Base-by-base conservation (phyloP, 1,284 basidiomycete species). In the Cryptococcus sp. region DNA sequence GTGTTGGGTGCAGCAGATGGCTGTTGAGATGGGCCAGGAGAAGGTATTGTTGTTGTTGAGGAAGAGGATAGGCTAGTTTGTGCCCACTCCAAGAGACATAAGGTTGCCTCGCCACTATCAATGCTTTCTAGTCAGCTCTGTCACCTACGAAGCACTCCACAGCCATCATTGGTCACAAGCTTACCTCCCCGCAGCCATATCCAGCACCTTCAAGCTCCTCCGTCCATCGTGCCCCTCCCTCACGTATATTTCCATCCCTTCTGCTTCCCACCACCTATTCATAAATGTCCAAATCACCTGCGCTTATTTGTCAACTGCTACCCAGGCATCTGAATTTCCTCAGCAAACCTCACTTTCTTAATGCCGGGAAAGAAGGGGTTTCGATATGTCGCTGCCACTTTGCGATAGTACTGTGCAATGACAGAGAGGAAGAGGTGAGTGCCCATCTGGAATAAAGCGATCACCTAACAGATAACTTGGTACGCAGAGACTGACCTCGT, bases 281-380 rank as follows among this genome's bases (percentile, higher is more conserved):
- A 75, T 61, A 37, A 75, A 64, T n/a, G 63, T 59, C 59, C 66
- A 69, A 7, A 71, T 55, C 46, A 71, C 67, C 69, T 67, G 43
- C 21, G 23, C 21, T 49, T 38, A 23, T 35, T 20, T 43, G 33
- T 40, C 28, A 53, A 16, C 23, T 52, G 16, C 8, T 40, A 21
- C 37, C 56, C 24, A 21, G 24, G 44, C 8, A 33, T 6, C 18
- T n/a, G 18, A 13, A 23, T 16, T 20, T n/a, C 9, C 37, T 4
- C 24, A 23, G 20, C 8, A 11, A n/a, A 37, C 28, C 59, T 23
- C 23, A 83, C 84, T 37, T 80, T 81, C 59, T 83, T 81, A 49
- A 88, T 80, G 3, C 85, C 86, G 0, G 83, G 83, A 60, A 83
- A 87, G 73, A 87, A 87, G 0, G 86, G 86, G 65, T 88, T 88